Conservation (phyloP, 371 early-diverging fungal genomes). For the Mortierella sp. region DNA sequence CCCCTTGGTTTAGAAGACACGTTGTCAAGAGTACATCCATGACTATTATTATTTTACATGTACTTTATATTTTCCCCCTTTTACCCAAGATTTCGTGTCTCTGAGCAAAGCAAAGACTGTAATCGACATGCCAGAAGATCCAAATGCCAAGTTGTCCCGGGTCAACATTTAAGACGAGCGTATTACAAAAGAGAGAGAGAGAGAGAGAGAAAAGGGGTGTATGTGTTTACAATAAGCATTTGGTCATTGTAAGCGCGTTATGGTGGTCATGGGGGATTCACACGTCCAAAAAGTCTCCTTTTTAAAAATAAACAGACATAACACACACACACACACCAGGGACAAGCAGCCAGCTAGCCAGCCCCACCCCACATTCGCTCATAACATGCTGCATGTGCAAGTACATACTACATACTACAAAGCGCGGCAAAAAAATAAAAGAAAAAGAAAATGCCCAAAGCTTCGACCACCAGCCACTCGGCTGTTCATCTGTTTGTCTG, state of each 20-base stretch:
- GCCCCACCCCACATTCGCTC: not conserved
- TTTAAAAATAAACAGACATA: not conserved
- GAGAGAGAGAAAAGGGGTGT: not conserved
- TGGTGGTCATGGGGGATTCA: conserved; percentile 12
- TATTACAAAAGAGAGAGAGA: not conserved
- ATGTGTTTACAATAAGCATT: conserved; percentile 3
- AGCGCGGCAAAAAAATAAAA: no score
- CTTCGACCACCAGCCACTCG: not conserved
- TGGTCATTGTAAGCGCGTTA: not conserved
- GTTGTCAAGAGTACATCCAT: not conserved
- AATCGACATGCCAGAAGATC: not conserved
- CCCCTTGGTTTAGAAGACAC: not conserved
- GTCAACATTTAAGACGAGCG: not conserved
- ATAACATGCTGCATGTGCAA: not conserved
- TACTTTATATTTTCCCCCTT: not conserved
- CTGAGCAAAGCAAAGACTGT: not conserved
- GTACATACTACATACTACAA: not conserved
- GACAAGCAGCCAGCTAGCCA: not conserved
- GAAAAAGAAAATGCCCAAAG: no score
- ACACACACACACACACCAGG: not conserved
- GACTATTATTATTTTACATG: not conserved
- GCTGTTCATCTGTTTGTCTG: not conserved
- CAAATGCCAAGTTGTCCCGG: not conserved
- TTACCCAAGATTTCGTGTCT: not conserved
- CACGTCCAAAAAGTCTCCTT: conserved; percentile 1